Percentiles rank a stretch among this genome's conserved stretches.
Conservation (phyloP, 73 alveolate genomes). For the Urostyla sp. region DNA sequence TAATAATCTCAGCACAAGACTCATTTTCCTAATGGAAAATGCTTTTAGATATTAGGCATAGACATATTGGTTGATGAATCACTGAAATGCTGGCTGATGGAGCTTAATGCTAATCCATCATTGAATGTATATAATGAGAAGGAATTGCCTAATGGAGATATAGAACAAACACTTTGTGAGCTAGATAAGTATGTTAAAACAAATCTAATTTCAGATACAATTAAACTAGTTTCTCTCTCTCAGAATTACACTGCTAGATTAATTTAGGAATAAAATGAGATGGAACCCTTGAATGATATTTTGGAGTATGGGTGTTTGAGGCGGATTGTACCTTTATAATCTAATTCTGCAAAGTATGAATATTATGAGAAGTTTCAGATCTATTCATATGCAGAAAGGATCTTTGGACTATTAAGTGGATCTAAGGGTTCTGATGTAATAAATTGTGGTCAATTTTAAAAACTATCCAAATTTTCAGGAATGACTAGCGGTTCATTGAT, state of each 20-base stretch:
- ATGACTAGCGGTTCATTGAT: conserved; percentile 26
- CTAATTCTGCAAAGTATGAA: too few species aligned
- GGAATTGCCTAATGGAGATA: conserved; percentile 63
- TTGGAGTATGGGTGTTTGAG: background rate
- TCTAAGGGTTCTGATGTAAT: conserved; percentile 21
- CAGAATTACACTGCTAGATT: background rate
- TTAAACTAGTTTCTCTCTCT: conserved; percentile 64
- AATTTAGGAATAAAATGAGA: background rate
- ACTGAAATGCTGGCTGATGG: conserved; percentile 88
- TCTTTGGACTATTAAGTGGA: conserved; percentile 35
- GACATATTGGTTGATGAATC: conserved; percentile 86
- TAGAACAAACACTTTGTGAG: conserved; percentile 64
- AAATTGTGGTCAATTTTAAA: conserved; percentile 9
- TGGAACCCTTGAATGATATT: background rate
- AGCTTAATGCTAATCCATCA: conserved; percentile 89
- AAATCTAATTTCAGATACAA: conserved; percentile 72
- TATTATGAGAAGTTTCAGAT: conserved; percentile 35
- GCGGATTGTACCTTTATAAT: conserved; percentile 19
- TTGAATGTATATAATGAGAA: conserved; percentile 71
- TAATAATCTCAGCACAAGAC: too few species aligned
- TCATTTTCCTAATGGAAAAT: conserved; percentile 56
- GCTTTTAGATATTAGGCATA: conserved; percentile 85
- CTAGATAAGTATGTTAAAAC: conserved; percentile 78
- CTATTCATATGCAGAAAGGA: conserved; percentile 10
- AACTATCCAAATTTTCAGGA: conserved; percentile 5